Base-by-base conservation (phyloP, 2,329 filamentous ascomycete genomes). In the Penicillium sp. region DNA sequence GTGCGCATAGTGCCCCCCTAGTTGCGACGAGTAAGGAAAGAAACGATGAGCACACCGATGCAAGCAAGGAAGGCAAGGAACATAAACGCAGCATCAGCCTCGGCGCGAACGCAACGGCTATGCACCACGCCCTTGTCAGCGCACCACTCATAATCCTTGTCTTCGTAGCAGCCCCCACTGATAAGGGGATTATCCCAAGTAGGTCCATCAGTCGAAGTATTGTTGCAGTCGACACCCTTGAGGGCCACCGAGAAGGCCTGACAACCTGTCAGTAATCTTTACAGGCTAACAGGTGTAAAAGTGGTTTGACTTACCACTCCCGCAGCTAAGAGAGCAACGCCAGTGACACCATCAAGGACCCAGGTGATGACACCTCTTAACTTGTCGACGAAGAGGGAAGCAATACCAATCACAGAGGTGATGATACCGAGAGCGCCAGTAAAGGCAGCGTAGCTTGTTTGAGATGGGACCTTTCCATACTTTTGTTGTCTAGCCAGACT, bases 61-160 rank as follows among this genome's bases (percentile, higher is more conserved):
- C 63, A 71, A 2, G 61, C 54, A 30, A 66, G 37, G 53, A 60
- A 70, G 9, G 42, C 59, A n/a, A 71, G 59, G 50, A 72, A 66
- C 70, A 72, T 71, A 37, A 72, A 73, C 6, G 66, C 65, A 24
- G 54, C 51, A 40, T 72, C 65, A 4, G 70, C 68, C 15, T 64
- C 65, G 19, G 69, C 70, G 15, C 61, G 65, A 2, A 56, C 60
- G 49, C 70, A 73, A 8, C 68, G 62, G 35, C 59, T 61, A 19
- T 68, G 65, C 30, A 70, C 30, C 17, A 53, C 17, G 12, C 40
- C 6, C 8, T 49, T 37, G 30, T 65, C 58, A 37, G 37, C 28
- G 17, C 62, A 56, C 30, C 37, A 61, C 13, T 35, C 51, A 13
- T 40, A 54, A 12, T 50, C 42, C 4, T 59, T 35, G 22, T 58